phyloP scores from a whole-genome alignment of 2,329 filamentous ascomycete species.

The Chrysosporium queenslandicum region DNA sequence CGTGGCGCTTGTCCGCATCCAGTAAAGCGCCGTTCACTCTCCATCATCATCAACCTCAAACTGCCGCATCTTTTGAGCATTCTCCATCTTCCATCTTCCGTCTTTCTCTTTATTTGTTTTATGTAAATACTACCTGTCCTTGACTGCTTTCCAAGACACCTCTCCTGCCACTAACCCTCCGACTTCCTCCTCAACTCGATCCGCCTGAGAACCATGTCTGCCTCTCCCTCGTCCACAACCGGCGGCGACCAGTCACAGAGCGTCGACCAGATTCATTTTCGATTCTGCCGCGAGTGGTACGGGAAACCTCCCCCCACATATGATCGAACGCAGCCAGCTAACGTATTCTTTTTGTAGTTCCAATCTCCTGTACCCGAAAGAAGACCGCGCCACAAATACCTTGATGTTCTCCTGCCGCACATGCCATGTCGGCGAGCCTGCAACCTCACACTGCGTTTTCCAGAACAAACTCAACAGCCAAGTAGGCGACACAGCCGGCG shows the following conservation, averaged over 20 bases:
- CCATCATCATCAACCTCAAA: neutral
- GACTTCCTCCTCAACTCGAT: neutral
- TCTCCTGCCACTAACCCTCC: neutral
- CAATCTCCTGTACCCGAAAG: conserved; percentile 95
- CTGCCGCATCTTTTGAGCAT: neutral
- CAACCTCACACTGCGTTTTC: conserved; percentile 83
- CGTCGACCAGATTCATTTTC: conserved; percentile 77
- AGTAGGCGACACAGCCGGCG: conserved; percentile 88
- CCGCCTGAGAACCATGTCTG: conserved; percentile 28
- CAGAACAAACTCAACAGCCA: conserved; percentile 87
- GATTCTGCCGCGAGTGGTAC: conserved; percentile 94
- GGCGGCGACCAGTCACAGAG: conserved; percentile 28
- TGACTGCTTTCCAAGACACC: neutral
- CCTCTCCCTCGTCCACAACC: conserved; percentile 35
- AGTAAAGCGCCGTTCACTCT: conserved; percentile 2
- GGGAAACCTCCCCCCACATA: conserved; percentile 16
- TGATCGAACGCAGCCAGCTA: neutral
- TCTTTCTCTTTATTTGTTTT: neutral
- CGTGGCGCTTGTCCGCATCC: neutral
- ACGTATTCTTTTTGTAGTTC: conserved; percentile 46
- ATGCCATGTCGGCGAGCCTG: conserved; percentile 81
- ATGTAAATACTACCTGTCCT: neutral
- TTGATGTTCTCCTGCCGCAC: conserved; percentile 95
- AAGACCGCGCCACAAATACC: conserved; percentile 72
- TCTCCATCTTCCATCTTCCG: neutral